Evolutionary conservation across 163 green algal species (phyloP).

Genomic region (Prototheca wickerhamii): DNA sequence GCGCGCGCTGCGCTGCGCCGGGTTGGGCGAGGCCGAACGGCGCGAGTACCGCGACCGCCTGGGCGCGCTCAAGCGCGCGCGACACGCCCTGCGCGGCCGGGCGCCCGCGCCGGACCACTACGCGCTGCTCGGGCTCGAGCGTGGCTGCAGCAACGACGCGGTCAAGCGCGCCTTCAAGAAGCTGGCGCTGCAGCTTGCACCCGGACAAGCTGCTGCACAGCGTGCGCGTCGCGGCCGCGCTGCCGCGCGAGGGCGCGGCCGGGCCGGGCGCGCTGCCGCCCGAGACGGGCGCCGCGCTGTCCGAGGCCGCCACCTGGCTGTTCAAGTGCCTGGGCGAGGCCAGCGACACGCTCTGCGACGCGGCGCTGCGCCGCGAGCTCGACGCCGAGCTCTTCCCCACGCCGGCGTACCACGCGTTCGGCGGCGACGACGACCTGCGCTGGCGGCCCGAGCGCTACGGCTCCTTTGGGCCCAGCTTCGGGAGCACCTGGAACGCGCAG

Average conservation of each 20-base stretch:
- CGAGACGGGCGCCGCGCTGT: conserved; percentile 31
- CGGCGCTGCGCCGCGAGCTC: conserved; percentile 36
- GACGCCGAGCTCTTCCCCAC: conserved; percentile 8
- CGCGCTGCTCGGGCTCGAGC: conserved; percentile 40
- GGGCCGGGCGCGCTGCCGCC: neutral
- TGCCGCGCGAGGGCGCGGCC: conserved; percentile 5
- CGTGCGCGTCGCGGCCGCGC: conserved; percentile 25
- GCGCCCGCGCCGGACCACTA: conserved; percentile 48
- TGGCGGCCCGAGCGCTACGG: neutral
- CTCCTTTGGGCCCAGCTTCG: neutral
- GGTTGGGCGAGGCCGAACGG: conserved; percentile 6
- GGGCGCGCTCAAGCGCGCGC: conserved; percentile 20
- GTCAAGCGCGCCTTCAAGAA: conserved; percentile 38
- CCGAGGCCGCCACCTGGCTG: conserved; percentile 48
- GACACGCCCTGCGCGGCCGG: neutral
- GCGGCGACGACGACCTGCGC: neutral
- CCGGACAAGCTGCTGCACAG: conserved; percentile 55
- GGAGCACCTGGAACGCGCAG: neutral
- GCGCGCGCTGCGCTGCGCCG: conserved; percentile 1
- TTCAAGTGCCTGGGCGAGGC: conserved; percentile 60
- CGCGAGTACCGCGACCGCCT: conserved; percentile 22
- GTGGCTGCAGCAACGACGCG: conserved; percentile 7
- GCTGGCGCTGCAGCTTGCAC: conserved; percentile 37
- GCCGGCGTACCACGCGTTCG: no score
- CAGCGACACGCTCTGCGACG: conserved; percentile 47